A percentile compares a stretch with the other conserved stretches of the same genome.
Conservation (phyloP, 2,329 filamentous ascomycete genomes). For the Pseudogymnoascus sp. region DNA sequence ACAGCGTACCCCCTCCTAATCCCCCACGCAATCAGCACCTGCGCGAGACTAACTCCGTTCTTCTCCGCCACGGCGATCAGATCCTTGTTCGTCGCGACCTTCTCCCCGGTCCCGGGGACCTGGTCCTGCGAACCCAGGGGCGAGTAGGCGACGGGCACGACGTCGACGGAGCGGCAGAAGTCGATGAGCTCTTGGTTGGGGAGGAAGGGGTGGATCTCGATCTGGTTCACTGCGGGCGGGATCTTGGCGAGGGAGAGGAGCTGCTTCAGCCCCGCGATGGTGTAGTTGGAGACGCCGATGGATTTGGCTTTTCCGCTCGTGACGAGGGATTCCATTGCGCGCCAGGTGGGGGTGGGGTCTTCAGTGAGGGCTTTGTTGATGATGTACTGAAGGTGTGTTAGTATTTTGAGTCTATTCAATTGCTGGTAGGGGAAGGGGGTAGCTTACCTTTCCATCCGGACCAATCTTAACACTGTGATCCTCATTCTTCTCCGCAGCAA, state of each 20-base stretch:
- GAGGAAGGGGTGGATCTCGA: constrained; percentile 69
- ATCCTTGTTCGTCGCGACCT: constrained; percentile 49
- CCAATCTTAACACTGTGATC: constrained; percentile 51
- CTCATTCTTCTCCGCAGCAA: constrained; percentile 67
- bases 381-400: constrained; percentile 37
- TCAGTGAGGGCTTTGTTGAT: constrained; percentile 58
- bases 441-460: constrained; percentile 40
- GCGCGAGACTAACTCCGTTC: constrained; percentile 51
- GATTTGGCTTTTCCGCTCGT: constrained; percentile 48
- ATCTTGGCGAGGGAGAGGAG: constrained; percentile 41
- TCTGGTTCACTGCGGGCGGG: constrained; percentile 43
- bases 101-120: constrained; percentile 58
- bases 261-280: constrained; percentile 43
- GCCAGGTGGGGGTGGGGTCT: constrained; percentile 62
- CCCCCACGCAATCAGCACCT: constrained; percentile 65
- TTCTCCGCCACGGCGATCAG: constrained; percentile 57
- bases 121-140: constrained; percentile 59
- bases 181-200: constrained; percentile 63
- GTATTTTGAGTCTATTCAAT: constrained; percentile 7
- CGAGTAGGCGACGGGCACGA: constrained; percentile 65
- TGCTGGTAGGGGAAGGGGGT: neutral
- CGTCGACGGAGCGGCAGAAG: constrained; percentile 58
- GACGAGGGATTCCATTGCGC: constrained; percentile 61
- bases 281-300: constrained; percentile 55
- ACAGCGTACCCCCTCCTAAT: constrained; percentile 61